phyloP scores from a whole-genome alignment of 169 alveolate species.

The Eimeria acervulina region DNA sequence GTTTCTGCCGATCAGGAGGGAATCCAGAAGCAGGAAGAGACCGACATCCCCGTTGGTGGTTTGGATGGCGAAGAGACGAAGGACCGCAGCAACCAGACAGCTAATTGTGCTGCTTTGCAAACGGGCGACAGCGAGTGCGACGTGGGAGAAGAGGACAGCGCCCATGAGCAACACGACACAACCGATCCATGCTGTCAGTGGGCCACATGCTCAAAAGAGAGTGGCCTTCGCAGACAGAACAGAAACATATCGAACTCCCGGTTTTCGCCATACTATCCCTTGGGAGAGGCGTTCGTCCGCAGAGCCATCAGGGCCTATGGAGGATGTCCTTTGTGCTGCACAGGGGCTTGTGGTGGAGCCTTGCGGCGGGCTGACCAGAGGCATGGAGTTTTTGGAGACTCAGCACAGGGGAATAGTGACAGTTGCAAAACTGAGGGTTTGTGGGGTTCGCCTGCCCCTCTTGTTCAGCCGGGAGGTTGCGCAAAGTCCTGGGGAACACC shows the following conservation, averaged over 20 bases:
- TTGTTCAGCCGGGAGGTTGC: conserved; percentile 23
- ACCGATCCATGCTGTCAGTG: conserved; percentile 40
- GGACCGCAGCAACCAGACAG: neutral
- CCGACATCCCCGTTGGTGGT: neutral
- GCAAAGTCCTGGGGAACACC: neutral
- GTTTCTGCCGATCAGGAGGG: neutral
- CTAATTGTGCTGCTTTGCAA: neutral
- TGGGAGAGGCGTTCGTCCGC: conserved; percentile 64
- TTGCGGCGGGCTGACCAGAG: conserved; percentile 16
- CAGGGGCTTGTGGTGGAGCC: conserved; percentile 46
- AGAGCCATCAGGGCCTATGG: conserved; percentile 37
- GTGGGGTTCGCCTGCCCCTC: conserved; percentile 63
- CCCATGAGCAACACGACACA: conserved; percentile 44
- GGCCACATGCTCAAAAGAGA: neutral
- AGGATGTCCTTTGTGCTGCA: conserved; percentile 63
- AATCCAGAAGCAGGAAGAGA: neutral
- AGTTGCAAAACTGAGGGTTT: neutral
- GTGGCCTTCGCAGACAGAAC: conserved; percentile 13
- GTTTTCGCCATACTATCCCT: conserved; percentile 59
- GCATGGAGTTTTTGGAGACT: neutral
- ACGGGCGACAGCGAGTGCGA: neutral
- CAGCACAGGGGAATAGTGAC: neutral
- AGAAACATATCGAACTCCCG: conserved; percentile 53
- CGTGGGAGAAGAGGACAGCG: neutral
- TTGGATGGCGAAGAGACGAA: neutral